Evolutionary conservation across 306 rosid genomes (phyloP).

Genomic region (Vigna unguiculata): DNA sequence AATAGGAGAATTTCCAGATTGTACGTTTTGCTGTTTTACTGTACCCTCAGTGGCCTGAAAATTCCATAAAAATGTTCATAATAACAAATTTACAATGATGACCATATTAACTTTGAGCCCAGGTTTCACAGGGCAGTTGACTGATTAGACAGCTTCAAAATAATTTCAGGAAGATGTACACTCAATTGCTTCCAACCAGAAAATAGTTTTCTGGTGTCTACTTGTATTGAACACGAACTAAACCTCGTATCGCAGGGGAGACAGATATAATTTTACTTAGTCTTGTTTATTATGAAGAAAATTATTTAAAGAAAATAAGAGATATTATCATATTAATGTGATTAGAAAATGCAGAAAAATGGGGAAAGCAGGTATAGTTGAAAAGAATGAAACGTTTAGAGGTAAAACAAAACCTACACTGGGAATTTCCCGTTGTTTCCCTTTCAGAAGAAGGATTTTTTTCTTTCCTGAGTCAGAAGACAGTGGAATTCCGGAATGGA

Average conservation of each 20-base stretch:
- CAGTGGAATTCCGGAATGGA: constrained; percentile 69
- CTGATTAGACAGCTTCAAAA: constrained; percentile 9
- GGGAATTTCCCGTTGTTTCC: constrained; percentile 75
- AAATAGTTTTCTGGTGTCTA: neutral
- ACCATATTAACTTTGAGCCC: constrained; percentile 12
- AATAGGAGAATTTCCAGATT: constrained; percentile 59
- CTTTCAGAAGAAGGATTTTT: constrained; percentile 83
- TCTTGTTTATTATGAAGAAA: constrained; percentile 1
- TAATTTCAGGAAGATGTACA: constrained; percentile 1
- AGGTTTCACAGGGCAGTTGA: constrained; percentile 7
- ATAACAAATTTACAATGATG: constrained; percentile 22
- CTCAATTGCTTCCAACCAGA: constrained; percentile 11
- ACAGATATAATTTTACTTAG: neutral
- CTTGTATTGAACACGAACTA: constrained; percentile 20
- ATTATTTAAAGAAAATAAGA: constrained; percentile 23
- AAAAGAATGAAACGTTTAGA: constrained; percentile 12
- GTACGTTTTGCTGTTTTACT: constrained; percentile 54
- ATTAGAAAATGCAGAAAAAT: constrained; percentile 19
- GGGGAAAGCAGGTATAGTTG: constrained; percentile 9
- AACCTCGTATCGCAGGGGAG: neutral
- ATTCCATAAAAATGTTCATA: constrained; percentile 20
- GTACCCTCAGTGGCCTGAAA: constrained; percentile 59
- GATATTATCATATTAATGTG: neutral
- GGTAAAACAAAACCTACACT: constrained; percentile 51
- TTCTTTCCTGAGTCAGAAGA: constrained; percentile 84